Percentiles rank a stretch among this genome's conserved stretches.
These are phyloP conservation scores for Suhomyces bolitotheri DNA, from an alignment of 1,139 yeast species.

Conservation along the genomic window DNA sequence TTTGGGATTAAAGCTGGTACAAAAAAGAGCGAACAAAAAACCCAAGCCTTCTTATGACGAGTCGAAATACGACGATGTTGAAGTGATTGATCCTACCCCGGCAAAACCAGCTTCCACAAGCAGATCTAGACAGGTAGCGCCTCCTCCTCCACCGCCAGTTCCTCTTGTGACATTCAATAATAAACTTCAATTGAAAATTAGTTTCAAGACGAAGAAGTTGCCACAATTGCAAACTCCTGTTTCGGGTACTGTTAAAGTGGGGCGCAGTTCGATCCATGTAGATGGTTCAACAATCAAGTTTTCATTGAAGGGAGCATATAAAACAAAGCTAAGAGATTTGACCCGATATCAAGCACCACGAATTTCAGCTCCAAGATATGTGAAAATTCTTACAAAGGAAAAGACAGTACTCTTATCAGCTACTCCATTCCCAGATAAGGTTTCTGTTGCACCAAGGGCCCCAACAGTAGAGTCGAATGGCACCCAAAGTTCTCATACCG, in stretches of 20 bases:
- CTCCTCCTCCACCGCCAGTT: constrained; percentile 1
- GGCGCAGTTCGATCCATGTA: constrained; percentile 11
- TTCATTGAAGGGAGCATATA: constrained; percentile 12
- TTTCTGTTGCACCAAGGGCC: too few relatives aligned
- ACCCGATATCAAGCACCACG: constrained; percentile 1
- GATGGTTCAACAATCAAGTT: constrained; percentile 15
- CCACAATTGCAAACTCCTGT: background rate
- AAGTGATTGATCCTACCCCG: constrained; percentile 1
- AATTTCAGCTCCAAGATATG: constrained; percentile 22
- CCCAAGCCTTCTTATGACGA: constrained; percentile 1
- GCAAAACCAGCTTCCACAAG: background rate
- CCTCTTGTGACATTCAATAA: constrained; percentile 8
- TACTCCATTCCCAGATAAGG: constrained; percentile 19
- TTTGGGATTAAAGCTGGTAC: constrained; percentile 9
- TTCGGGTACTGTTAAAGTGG: constrained; percentile 8
- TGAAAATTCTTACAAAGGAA: constrained; percentile 28
- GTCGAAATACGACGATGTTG: background rate
- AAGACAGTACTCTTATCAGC: constrained; percentile 23
- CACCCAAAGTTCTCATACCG: background rate
- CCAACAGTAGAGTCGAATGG: too few relatives aligned
- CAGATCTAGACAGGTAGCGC: background rate
- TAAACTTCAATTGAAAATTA: constrained; percentile 16
- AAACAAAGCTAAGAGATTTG: constrained; percentile 10
- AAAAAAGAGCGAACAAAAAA: constrained; percentile 6
- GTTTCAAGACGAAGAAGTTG: constrained; percentile 13